Base-by-base conservation (phyloP, 305 asterid genomes). In the Fraxinus xanthoxyloides region DNA sequence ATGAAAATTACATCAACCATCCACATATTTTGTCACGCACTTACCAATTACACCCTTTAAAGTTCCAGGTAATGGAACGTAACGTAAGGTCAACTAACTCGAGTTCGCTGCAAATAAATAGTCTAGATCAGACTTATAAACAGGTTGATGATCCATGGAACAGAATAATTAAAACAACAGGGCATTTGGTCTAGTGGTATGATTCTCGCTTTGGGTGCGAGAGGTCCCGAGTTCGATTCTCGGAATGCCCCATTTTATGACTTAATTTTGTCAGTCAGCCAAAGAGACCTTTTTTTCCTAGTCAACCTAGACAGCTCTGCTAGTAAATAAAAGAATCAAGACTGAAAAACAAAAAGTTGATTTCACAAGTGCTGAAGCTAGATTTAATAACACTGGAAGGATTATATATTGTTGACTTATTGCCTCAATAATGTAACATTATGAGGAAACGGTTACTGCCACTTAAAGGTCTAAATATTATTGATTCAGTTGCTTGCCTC, bases 151-250 rank as follows among this genome's bases (percentile, higher is more conserved):
- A 7, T 23, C n/a, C 32, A 65, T 26, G 63, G 43, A 30, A 46
- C 61, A 28, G 24, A 85, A 30, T 61, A 38, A 21, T 5, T 19
- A 28, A 15, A 4, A 26, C 59, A 82, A 32, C 36, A 48, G 90
- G 91, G 92, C 92, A 90, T 83, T 90, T 90, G 89, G 92, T 88
- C 92, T 88, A 90, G 93, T 86, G 90, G 87, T 89, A 89, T 88
- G 89, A 88, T 86, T 88, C 89, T 88, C 86, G 80, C 89, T 90
- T 89, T 85, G 89, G 90, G 90, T 82, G 90, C 87, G 86, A 87
- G 92, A 85, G 92, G 92, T 84, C 89, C 88, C 88, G 89, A 91
- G 94, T 97, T 91, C 92, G 91, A 95, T 90, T 95, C 97, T 91
- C 92, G 92, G 97, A 91, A 40, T 40, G 15, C 15, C 17, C 48